Conservation (phyloP, 2,329 filamentous ascomycete genomes). For the Sphaerulina vaccinii region DNA sequence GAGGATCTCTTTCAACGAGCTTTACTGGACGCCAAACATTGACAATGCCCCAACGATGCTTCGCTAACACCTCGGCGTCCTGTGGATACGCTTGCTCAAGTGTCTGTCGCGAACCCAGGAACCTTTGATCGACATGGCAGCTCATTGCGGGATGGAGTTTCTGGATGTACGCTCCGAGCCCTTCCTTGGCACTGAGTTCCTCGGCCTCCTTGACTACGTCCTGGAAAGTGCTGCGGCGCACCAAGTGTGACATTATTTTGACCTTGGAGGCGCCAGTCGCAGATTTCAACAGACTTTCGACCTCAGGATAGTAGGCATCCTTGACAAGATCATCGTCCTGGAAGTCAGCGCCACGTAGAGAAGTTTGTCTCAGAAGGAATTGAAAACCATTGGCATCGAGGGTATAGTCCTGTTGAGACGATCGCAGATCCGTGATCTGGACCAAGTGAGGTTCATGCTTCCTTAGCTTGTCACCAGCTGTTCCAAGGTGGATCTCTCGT, state of each 20-base stretch:
- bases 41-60: slow-evolving; percentile 4
- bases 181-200: neutral
- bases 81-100: neutral
- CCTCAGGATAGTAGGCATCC: neutral
- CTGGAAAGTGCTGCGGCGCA: no score
- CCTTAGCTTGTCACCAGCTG: slow-evolving; percentile 6
- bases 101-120: neutral
- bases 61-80: neutral
- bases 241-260: neutral
- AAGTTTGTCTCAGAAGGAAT: neutral
- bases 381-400: slow-evolving; percentile 11
- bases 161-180: neutral
- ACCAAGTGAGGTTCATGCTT: neutral
- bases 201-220: neutral
- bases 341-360: neutral
- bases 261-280: neutral
- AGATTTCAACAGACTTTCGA: neutral
- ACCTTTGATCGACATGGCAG: slow-evolving; percentile 5
- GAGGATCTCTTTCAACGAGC: slow-evolving; percentile 1
- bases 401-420: neutral
- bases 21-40: slow-evolving; percentile 7
- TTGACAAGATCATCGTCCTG: neutral
- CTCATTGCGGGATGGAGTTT: neutral
- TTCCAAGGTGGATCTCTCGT: neutral
- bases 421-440: neutral